A percentile compares a stretch with the other conserved stretches of the same genome.
phyloP scores from a whole-genome alignment of 176 grass and related monocot species.

The Bonia amplexicaulis region DNA sequence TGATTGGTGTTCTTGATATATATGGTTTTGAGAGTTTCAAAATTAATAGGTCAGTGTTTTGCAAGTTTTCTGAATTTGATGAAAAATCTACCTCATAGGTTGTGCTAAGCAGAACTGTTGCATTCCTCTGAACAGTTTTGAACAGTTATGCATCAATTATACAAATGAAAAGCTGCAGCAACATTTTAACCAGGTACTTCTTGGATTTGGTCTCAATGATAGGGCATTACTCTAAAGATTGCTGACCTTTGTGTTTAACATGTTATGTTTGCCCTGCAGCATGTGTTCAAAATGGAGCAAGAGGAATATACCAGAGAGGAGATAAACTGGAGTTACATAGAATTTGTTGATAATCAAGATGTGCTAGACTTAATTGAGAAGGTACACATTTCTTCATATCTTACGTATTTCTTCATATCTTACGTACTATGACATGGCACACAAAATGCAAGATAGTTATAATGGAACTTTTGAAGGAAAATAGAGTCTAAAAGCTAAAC shows the following conservation, averaged over 20 bases:
- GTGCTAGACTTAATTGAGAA: constrained; percentile 98
- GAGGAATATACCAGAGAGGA: constrained; percentile 97
- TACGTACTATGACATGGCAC: constrained; percentile 4
- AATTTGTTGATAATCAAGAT: constrained; percentile 99
- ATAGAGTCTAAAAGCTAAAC: constrained; percentile 21
- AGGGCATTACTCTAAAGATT: constrained; percentile 13
- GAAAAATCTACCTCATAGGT: neutral
- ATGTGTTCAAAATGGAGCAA: constrained; percentile 99
- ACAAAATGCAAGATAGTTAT: constrained; percentile 6
- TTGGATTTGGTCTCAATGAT: neutral
- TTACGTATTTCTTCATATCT: constrained; percentile 16
- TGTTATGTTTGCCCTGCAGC: constrained; percentile 53
- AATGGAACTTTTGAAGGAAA: constrained; percentile 11
- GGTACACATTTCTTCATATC: constrained; percentile 41
- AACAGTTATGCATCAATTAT: constrained; percentile 99
- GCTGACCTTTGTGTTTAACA: constrained; percentile 26
- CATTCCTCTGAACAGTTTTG: constrained; percentile 58
- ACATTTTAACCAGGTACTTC: constrained; percentile 95
- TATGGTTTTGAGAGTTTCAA: constrained; percentile 99
- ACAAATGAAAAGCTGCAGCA: constrained; percentile 99
- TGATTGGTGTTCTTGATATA: constrained; percentile 99
- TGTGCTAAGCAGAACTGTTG: constrained; percentile 24
- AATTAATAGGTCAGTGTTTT: constrained; percentile 76
- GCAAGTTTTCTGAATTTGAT: neutral
- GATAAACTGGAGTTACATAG: constrained; percentile 99